Base-by-base conservation (phyloP, 179 eudicot species). In the Silene vulgaris region DNA sequence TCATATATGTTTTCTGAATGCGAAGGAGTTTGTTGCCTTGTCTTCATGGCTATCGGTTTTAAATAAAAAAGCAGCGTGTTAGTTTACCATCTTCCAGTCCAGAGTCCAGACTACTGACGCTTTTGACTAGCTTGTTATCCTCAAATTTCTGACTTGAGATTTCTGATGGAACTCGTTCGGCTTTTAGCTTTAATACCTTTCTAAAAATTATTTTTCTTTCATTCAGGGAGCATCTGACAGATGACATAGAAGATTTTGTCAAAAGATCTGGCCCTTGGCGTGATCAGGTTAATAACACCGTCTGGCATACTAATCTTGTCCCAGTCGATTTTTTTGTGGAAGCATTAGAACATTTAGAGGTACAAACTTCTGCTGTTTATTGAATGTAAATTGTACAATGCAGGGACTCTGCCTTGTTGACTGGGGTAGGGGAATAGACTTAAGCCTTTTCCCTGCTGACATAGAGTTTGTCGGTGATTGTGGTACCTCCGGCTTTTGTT, bases 391-490 rank as follows among this genome's bases (percentile, higher is more conserved):
- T 72, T 37, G 43, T 37, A 64, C 71, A 43, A 28, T 69, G 75
- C 90, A 95, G 97, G 99, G 99, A 61, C 95, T 95, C 59, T 90
- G 97, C 82, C 94, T 95, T 48, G 97, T 95, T 71, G 99, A 95
- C 84, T 95, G 99, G 99, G 99, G 99, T 37, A 88, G 97, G 81
- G 99, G 99, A 77, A 95, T 95, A 76, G 99, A 95, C 76, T 74
- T 85, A 68, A 84, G 77, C 50, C 91, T 89, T 45, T 95, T 89
- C 72, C 90, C 97, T 43, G 81, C 85, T 43, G 82, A 78, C 21
- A 82, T 70, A 43, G 87, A 81, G 82, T 92, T 95, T 69, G 73
- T 76, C 43, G 99, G 97, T 82, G 93, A 89, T 65, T 79, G 93
- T 72, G 86, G 97, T 45, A 95, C 99, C 32, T 95, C 99, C 79